These are phyloP conservation scores for Herpetospermum pedunculosum DNA, from an alignment of 306 rosid genomes.

Conservation along the genomic window DNA sequence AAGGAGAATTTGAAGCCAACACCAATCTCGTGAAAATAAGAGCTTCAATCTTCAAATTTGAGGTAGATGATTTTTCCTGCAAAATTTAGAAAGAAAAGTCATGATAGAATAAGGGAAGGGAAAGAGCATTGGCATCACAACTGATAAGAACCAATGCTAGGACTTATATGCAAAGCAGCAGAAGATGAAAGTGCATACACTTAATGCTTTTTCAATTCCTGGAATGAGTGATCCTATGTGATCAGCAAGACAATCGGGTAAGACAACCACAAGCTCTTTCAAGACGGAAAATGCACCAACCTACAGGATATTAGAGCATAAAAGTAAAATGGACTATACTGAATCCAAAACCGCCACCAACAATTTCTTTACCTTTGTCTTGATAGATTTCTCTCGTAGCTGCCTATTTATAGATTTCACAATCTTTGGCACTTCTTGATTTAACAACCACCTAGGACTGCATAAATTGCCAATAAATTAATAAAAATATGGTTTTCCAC, in stretches of 20 bases:
- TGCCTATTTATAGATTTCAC: constrained; percentile 86
- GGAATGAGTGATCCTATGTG: constrained; percentile 98
- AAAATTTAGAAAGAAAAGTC: neutral
- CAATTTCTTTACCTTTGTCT: constrained; percentile 66
- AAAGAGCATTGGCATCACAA: neutral
- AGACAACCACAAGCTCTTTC: constrained; percentile 94
- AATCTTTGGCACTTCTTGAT: constrained; percentile 88
- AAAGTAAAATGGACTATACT: constrained; percentile 9
- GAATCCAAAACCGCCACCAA: neutral
- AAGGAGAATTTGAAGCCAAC: constrained; percentile 85
- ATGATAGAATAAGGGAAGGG: neutral
- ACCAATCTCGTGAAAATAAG: constrained; percentile 83
- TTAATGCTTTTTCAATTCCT: constrained; percentile 93
- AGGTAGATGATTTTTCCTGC: constrained; percentile 94
- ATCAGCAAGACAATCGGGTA: constrained; percentile 96
- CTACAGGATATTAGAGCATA: constrained; percentile 32
- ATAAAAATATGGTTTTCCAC: neutral
- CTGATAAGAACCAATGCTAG: neutral
- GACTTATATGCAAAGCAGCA: neutral
- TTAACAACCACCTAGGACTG: constrained; percentile 98
- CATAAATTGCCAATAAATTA: constrained; percentile 20
- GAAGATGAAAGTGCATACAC: constrained; percentile 35
- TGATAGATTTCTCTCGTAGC: constrained; percentile 94
- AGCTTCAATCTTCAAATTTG: constrained; percentile 97
- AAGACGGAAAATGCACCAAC: constrained; percentile 96